Evolutionary conservation across 1,284 basidiomycete species (phyloP), one percentile per base, ranked within the genome.

Genomic region (Cystobasidiaceae sp.): DNA sequence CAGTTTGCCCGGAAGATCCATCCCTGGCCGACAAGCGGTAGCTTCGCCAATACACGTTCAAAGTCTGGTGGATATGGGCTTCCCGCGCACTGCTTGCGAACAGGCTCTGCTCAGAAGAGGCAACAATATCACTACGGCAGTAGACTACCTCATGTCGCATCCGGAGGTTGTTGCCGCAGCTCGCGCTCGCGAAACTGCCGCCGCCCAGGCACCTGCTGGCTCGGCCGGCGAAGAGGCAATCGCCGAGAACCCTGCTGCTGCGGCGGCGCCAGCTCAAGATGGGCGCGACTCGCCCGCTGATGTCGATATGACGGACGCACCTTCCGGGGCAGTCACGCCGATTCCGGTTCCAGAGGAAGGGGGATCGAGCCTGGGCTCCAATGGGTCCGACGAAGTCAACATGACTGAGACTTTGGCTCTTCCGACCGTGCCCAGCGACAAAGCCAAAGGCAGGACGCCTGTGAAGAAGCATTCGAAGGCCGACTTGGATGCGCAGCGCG

Each of bases 1-100:
- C 67, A 68, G 49, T 57, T 44, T 46, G 17, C 25, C 44, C n/a
- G 32, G 28, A 19, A 17, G 55, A 37, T 54, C 52, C 15, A n/a
- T n/a, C n/a, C n/a, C 72, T 34, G 7, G 52, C 39, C 41, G 60
- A 52, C 37, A 67, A 11, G 73, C 71, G 15, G 25, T 43, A 17
- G 46, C 61, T 8, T 32, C 32, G 28, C 73, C 75, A 45, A 67
- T 67, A 1, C 84, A 86, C 30, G 84, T 97, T 49, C 83, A 84
- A 52, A 87, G 91, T 72, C 81, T 98, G 52, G 86, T 86, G 17
- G 94, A 98, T 71, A 98, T 99, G 96, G 96, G 96, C 54, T 99
- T 98, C 79, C 85, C 89, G 27, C 84, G 90, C 8, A 83, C 84
- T 43, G 89, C 90, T 3, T 89, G 89, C 0, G 87, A 90, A 73